Percentiles rank a stretch among this genome's conserved stretches.
Conservation (phyloP, 2,329 filamentous ascomycete species). For the Orbilia blumenaviensis region DNA sequence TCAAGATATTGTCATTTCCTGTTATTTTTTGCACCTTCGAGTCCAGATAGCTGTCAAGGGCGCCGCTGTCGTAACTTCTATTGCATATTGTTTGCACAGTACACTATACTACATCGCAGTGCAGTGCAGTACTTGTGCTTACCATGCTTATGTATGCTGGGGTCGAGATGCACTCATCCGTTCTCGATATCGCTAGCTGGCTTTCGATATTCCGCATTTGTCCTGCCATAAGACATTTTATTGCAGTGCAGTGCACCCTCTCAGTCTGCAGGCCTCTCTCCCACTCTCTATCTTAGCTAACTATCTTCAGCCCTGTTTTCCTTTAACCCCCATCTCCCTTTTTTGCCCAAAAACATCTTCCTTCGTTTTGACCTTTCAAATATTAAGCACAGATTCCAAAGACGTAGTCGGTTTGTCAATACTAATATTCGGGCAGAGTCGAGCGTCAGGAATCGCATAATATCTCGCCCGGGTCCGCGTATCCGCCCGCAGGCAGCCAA, state of each 20-base stretch:
- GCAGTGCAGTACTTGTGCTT: not conserved
- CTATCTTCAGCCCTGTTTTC: not conserved
- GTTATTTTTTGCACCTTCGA: no score
- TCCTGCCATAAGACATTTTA: constrained; percentile 9
- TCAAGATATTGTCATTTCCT: not conserved
- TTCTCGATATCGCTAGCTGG: constrained; percentile 8
- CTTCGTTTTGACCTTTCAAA: not conserved
- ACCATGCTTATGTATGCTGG: no score
- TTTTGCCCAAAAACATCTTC: not conserved
- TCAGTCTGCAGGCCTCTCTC: not conserved
- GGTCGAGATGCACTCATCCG: not conserved
- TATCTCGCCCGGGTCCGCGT: constrained; percentile 48
- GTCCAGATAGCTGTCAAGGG: no score
- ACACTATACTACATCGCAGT: not conserved
- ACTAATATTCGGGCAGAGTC: constrained; percentile 17
- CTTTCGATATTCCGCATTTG: constrained; percentile 10
- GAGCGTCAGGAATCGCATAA: constrained; percentile 48
- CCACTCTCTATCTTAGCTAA: not conserved
- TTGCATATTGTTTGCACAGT: not conserved
- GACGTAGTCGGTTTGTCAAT: no score
- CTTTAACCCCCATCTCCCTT: not conserved
- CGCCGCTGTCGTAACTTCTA: not conserved
- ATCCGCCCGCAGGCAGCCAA: constrained; percentile 36
- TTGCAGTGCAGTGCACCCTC: not conserved
- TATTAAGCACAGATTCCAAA: no score